Base-by-base conservation (phyloP, 495 filamentous ascomycete genomes). In the Penicillium salamii region DNA sequence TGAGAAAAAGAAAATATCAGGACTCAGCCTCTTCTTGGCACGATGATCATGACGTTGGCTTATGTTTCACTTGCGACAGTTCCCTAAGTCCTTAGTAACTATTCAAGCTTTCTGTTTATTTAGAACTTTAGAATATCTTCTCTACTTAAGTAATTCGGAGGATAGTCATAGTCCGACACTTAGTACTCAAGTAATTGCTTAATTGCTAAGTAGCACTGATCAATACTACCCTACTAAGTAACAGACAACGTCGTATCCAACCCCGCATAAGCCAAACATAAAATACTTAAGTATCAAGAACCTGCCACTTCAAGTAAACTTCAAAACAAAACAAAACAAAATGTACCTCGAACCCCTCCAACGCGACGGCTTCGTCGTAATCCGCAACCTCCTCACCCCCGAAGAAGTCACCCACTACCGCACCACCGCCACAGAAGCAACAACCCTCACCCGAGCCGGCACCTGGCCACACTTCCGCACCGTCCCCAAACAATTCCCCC, bases 401-500 rank as follows among this genome's bases (percentile, higher is more conserved):
- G 48, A 61, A 31, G 72, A 83, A 51, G 58, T 85, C 26, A 26
- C 54, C 36, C 56, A 66, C 37, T 84, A 89, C 55, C 82, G 80
- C 62, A 44, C 57, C 52, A 80, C 81, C 36, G 77, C 80, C 35
- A 48, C 61, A n/a, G 55, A 70, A 52, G 73, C 79, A 17, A 83
- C 80, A 33, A 56, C 66, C 13, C 70, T 77, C 44, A 83, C 87
- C 31, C 78, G 82, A 51, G 44, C 70, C 7, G 87, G 87, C 23
- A 31, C 68, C 40, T 93, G 88, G 88, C 87, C 86, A 12, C 77
- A 87, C 71, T 80, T 93, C 66, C 84, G 89, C 59, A 90, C 86
- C 3, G 81, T 91, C 15, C 87, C 86, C 42, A 91, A 91, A 59
- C 88, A 91, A 65, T 93, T 93, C 74, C 89, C 89, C 1, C 89